Conservation (phyloP, 1,284 basidiomycete species). For the Sporisorium scitamineum region DNA sequence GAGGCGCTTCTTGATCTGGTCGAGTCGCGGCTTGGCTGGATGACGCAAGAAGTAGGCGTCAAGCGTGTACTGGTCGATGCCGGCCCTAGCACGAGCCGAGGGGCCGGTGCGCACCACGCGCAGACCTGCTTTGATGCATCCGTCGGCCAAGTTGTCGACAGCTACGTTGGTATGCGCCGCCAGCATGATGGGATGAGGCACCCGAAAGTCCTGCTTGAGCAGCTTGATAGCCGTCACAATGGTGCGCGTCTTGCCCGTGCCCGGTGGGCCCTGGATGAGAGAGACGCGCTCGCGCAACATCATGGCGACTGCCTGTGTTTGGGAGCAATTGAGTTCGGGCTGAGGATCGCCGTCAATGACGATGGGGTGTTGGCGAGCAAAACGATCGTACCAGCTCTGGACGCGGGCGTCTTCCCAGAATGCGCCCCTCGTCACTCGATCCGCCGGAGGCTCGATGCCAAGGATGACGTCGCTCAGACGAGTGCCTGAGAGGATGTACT, state of each 20-base stretch:
- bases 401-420: slow-evolving; percentile 73
- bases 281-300: slow-evolving; percentile 84
- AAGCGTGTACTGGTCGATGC: slow-evolving; percentile 76
- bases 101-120: slow-evolving; percentile 83
- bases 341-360: slow-evolving; percentile 83
- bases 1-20: slow-evolving; percentile 58
- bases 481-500: slow-evolving; percentile 56
- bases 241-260: slow-evolving; percentile 94
- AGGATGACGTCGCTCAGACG: slow-evolving; percentile 68
- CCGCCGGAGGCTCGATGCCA: slow-evolving; percentile 75
- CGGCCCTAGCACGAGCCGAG: slow-evolving; percentile 72
- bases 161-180: slow-evolving; percentile 94
- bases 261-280: slow-evolving; percentile 91
- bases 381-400: slow-evolving; percentile 70
- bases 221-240: slow-evolving; percentile 86
- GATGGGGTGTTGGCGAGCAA: slow-evolving; percentile 73
- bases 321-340: slow-evolving; percentile 81
- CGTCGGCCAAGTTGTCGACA: slow-evolving; percentile 89
- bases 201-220: slow-evolving; percentile 86
- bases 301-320: slow-evolving; percentile 83
- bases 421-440: slow-evolving; percentile 72
- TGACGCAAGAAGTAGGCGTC: slow-evolving; percentile 78
- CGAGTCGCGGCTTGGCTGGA: slow-evolving; percentile 73
- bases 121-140: slow-evolving; percentile 75
- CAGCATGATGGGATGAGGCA: slow-evolving; percentile 85